Base-by-base conservation (phyloP, 2,329 filamentous ascomycete genomes). In the Remersonia thermophila region DNA sequence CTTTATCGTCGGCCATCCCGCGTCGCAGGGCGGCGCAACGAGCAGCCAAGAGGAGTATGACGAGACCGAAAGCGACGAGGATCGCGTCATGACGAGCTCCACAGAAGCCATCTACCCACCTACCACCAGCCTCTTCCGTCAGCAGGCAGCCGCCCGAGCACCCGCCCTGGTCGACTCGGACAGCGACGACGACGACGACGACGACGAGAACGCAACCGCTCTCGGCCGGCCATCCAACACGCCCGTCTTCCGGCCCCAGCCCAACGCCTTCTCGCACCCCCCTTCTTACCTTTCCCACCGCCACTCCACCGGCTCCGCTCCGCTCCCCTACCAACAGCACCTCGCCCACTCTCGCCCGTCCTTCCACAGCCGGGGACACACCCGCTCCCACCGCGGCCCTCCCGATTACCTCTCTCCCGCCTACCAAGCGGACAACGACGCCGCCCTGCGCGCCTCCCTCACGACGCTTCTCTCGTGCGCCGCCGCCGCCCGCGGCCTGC, bases 41-140 rank as follows among this genome's bases (percentile, higher is more conserved):
- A 93, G 85, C 58, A 93, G 87, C 51, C 85, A 94, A 55, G 87
- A 94, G 49, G 87, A 94, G 61, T 93, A 93, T 51, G 85, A 93
- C 25, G 86, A 94, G 63, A 93, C 82, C 43, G 86, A 93, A 56
- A 93, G 73, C 58, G 87, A 94, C 44, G 85, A 86, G 29, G 87
- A 94, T 50, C 73, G 70, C 11, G 48, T 73, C 9, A 56, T 78
- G 52, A 67, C 68, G 2, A 76, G 71, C 47, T 78, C 74, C 11
- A 67, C 64, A 31, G 74, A 78, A 48, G 67, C 72, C 38, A 51
- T 66, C 18, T 48, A 45, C 29, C 52, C 43, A 30, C 53, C 37
- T 37, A 53, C 34, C 35, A 55, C 30, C 12, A 7, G 5, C 42
- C 46, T 51, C 26, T 50, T 41, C 40, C 52, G 50, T 33, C 48